Percentiles rank a stretch among this genome's conserved stretches.
These are phyloP conservation scores for Mucor saturninus DNA, from an alignment of 371 early-diverging fungal species.

Conservation along the genomic window DNA sequence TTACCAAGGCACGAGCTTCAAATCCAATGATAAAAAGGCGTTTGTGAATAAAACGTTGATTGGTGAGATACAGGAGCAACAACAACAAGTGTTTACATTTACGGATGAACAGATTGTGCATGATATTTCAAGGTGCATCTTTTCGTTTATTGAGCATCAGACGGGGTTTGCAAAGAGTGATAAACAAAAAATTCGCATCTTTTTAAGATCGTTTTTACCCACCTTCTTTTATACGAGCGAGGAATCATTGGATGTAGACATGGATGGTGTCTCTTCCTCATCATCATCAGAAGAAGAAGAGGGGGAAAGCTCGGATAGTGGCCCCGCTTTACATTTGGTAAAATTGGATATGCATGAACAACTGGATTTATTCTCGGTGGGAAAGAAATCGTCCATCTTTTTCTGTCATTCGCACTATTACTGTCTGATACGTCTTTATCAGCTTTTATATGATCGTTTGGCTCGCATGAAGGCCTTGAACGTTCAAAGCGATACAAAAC, in stretches of 20 bases:
- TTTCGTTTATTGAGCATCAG: slow-evolving; percentile 58
- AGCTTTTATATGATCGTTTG: slow-evolving; percentile 82
- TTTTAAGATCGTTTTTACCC: slow-evolving; percentile 72
- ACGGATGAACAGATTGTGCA: slow-evolving; percentile 63
- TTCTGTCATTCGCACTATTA: slow-evolving; percentile 65
- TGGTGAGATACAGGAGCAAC: slow-evolving; percentile 75
- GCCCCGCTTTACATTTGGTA: background rate
- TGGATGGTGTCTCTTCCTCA: slow-evolving; percentile 34
- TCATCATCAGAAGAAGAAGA: slow-evolving; percentile 22
- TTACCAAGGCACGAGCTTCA: slow-evolving; percentile 90
- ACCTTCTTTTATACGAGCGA: slow-evolving; percentile 61
- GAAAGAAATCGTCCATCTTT: slow-evolving; percentile 27
- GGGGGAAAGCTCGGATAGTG: background rate
- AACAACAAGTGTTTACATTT: slow-evolving; percentile 68
- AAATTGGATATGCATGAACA: no score
- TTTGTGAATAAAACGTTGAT: slow-evolving; percentile 77
- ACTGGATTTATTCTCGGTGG: slow-evolving; percentile 26
- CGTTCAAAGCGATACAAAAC: slow-evolving; percentile 57
- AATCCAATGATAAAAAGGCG: slow-evolving; percentile 82
- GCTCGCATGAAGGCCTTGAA: slow-evolving; percentile 75
- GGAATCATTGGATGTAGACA: slow-evolving; percentile 38
- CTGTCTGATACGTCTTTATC: slow-evolving; percentile 74
- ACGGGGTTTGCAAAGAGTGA: slow-evolving; percentile 60
- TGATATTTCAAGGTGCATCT: slow-evolving; percentile 65
- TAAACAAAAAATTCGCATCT: slow-evolving; percentile 69